A percentile compares a stretch with the other conserved stretches of the same genome.
Conservation (phyloP, 768 basidiomycete species). For the Roridomyces roridus region DNA sequence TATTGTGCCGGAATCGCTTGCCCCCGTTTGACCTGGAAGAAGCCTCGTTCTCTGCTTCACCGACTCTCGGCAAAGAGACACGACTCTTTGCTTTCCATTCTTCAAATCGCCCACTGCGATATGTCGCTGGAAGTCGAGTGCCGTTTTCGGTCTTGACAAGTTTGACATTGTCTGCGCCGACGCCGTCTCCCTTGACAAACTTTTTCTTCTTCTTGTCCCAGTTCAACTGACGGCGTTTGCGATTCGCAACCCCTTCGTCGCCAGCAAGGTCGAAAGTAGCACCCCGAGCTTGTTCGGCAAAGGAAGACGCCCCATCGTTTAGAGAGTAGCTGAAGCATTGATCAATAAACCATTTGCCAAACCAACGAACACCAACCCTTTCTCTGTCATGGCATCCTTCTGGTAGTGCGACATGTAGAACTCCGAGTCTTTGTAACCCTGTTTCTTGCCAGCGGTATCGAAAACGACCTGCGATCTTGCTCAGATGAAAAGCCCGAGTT, state of each 20-base stretch:
- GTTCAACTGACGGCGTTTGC: constrained; percentile 68
- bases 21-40: constrained; percentile 45
- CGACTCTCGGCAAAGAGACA: constrained; percentile 77
- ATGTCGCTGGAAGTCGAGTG: constrained; percentile 87
- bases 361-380: constrained; percentile 63
- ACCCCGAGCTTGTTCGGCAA: constrained; percentile 81
- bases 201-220: constrained; percentile 99
- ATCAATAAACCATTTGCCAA: background rate
- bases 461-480: constrained; percentile 64
- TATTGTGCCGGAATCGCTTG: constrained; percentile 78
- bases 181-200: constrained; percentile 85
- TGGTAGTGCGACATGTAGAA: constrained; percentile 95
- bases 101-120: constrained; percentile 92
- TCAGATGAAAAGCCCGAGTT: constrained; percentile 10
- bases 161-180: constrained; percentile 92
- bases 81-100: constrained; percentile 90
- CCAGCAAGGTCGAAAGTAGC: constrained; percentile 84
- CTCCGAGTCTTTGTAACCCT: constrained; percentile 74
- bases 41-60: constrained; percentile 72
- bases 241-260: constrained; percentile 70
- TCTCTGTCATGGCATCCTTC: constrained; percentile 85
- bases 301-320: constrained; percentile 84
- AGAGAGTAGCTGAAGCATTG: constrained; percentile 76
- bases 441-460: constrained; percentile 55
- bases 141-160: constrained; percentile 94